Percentiles rank a stretch among this genome's conserved stretches.
Conservation (phyloP, 78 protist genomes). For the Protostelium mycophagum region DNA sequence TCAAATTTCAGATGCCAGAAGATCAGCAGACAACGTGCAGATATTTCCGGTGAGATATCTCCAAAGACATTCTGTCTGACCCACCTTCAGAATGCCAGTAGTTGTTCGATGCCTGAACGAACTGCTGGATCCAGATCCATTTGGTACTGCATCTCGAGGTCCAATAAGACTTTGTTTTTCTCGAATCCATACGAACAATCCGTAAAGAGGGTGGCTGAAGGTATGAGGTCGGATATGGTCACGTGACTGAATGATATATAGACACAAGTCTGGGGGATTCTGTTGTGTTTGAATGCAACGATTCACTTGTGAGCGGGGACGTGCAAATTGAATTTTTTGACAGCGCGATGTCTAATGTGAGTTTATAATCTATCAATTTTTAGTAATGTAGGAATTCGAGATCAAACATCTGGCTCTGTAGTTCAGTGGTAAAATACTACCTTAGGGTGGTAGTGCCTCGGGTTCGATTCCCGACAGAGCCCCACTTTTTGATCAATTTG, state of each 20-base stretch:
- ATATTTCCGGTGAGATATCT: too few relatives aligned
- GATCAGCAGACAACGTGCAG: neutral
- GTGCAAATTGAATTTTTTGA: neutral
- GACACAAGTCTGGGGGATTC: too few relatives aligned
- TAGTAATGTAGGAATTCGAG: too few relatives aligned
- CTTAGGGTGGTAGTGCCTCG: constrained; percentile 2
- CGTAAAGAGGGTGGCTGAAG: neutral
- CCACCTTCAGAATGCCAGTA: neutral
- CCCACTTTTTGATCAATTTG: neutral
- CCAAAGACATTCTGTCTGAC: neutral
- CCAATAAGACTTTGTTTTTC: neutral
- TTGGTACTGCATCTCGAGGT: neutral
- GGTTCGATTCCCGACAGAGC: constrained; percentile 2
- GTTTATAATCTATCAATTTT: neutral
- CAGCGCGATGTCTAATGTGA: neutral
- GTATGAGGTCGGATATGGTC: too few relatives aligned
- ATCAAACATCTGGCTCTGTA: neutral
- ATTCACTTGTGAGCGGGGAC: neutral
- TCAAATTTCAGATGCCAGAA: neutral
- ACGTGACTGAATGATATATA: too few relatives aligned
- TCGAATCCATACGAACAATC: neutral
- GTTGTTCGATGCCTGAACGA: too few relatives aligned
- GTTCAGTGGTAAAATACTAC: constrained; percentile 1
- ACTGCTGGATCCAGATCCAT: too few relatives aligned
- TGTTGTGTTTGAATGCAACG: neutral